Conservation (phyloP, 2,329 filamentous ascomycete species). For the Lecanicillium sp. region DNA sequence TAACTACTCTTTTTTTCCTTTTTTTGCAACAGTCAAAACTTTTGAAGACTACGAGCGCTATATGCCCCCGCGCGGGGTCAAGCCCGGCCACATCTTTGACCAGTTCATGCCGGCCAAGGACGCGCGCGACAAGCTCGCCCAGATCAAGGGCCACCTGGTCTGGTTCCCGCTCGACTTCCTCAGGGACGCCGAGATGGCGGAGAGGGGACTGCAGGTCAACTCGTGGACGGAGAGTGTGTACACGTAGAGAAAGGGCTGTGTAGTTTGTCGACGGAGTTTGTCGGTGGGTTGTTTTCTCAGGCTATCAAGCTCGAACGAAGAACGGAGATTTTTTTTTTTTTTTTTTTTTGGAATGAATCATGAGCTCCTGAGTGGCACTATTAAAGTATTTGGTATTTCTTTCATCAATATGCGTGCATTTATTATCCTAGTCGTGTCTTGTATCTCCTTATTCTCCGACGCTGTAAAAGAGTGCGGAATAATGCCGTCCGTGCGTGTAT, state of each 20-base stretch:
- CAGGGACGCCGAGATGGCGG: constrained; percentile 79
- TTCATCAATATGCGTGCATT: too few species aligned
- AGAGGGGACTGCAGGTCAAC: constrained; percentile 82
- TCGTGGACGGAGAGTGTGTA: constrained; percentile 81
- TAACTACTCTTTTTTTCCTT: neutral
- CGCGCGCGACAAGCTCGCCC: constrained; percentile 67
- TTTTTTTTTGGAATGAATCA: too few species aligned
- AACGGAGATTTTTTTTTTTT: too few species aligned
- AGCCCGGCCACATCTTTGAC: constrained; percentile 82
- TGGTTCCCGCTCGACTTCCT: constrained; percentile 94
- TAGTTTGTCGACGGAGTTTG: too few species aligned
- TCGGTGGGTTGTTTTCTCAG: too few species aligned
- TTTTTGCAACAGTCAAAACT: constrained; percentile 57
- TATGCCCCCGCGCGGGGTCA: constrained; percentile 61
- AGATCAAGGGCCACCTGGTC: constrained; percentile 82
- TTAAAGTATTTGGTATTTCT: too few species aligned
- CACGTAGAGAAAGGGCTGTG: constrained; percentile 39
- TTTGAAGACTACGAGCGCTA: constrained; percentile 89
- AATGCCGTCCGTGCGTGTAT: too few species aligned
- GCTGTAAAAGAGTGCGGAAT: too few species aligned
- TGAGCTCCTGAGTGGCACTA: too few species aligned
- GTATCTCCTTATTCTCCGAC: too few species aligned
- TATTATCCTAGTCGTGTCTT: too few species aligned
- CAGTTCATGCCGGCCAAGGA: constrained; percentile 67
- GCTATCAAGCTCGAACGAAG: too few species aligned